Conservation (phyloP, 352 stramenopile genomes). For the Phytophthora cryptogea region DNA sequence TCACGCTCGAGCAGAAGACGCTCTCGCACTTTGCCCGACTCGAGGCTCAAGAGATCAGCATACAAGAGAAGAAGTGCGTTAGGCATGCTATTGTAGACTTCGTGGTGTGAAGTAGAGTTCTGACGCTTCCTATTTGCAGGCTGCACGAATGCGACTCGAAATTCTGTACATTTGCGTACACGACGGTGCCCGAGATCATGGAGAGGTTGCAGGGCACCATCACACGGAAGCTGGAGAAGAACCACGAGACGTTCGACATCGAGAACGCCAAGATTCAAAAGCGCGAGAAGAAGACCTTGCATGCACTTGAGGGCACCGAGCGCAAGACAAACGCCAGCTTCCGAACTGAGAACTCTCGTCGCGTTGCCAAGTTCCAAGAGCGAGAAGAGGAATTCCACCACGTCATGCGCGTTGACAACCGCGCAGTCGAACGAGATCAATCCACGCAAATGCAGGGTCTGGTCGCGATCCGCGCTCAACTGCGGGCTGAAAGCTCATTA, state of each 20-base stretch:
- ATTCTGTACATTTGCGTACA: constrained; percentile 76
- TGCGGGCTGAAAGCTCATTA: constrained; percentile 50
- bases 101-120: not conserved
- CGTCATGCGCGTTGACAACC: constrained; percentile 73
- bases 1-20: constrained; percentile 61
- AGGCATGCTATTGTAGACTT: not conserved
- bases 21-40: constrained; percentile 64
- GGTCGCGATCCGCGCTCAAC: constrained; percentile 53
- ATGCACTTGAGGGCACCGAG: constrained; percentile 69
- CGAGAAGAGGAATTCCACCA: constrained; percentile 68
- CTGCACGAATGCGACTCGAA: constrained; percentile 55
- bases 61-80: constrained; percentile 54
- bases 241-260: constrained; percentile 92
- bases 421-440: constrained; percentile 53
- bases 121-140: constrained; percentile 28
- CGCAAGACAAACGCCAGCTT: constrained; percentile 63
- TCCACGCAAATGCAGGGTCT: constrained; percentile 51
- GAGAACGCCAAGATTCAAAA: constrained; percentile 93
- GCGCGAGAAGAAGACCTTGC: constrained; percentile 88
- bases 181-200: constrained; percentile 89
- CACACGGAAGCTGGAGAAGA: constrained; percentile 89
- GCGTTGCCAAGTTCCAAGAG: constrained; percentile 59
- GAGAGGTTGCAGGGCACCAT: constrained; percentile 88
- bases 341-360: constrained; percentile 67
- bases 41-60: constrained; percentile 50